Percentiles rank a stretch among this genome's conserved stretches.
phyloP scores from a whole-genome alignment of 441 rosid species.

The Rhodomyrtus psidioides region DNA sequence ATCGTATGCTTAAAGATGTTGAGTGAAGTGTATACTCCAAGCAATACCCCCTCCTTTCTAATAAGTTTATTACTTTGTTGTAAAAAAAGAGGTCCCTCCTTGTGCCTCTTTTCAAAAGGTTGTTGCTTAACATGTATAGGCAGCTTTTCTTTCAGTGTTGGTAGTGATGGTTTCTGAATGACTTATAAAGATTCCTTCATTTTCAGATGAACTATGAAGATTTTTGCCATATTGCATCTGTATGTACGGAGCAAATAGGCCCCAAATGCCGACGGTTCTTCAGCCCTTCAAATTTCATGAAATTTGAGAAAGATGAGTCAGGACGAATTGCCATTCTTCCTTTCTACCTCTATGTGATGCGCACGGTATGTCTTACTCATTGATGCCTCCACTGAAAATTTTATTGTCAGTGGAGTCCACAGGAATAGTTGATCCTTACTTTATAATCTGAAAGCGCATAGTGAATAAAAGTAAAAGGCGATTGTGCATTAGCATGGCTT shows the following conservation, averaged over 20 bases:
- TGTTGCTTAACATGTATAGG: background rate
- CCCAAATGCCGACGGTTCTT: conserved; percentile 94
- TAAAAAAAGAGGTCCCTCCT: background rate
- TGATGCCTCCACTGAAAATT: background rate
- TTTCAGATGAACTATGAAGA: conserved; percentile 98
- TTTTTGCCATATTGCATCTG: conserved; percentile 95
- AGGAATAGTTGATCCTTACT: background rate
- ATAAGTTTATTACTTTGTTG: background rate
- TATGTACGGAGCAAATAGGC: conserved; percentile 95
- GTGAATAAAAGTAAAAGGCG: background rate
- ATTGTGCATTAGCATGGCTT: background rate
- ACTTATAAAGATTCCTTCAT: conserved; percentile 1
- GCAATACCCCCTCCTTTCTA: background rate
- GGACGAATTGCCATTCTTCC: conserved; percentile 99
- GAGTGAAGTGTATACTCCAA: background rate
- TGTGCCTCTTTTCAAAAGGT: background rate
- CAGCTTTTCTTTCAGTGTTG: background rate
- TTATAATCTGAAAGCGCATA: background rate
- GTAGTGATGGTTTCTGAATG: background rate
- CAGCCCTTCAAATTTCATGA: conserved; percentile 98
- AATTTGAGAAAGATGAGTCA: conserved; percentile 98
- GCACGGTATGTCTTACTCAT: conserved; percentile 57
- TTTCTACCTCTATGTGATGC: conserved; percentile 97
- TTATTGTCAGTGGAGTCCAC: background rate
- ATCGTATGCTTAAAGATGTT: background rate